phyloP scores from a whole-genome alignment of 345 rosid genomes.

The Kernera saxatilis region DNA sequence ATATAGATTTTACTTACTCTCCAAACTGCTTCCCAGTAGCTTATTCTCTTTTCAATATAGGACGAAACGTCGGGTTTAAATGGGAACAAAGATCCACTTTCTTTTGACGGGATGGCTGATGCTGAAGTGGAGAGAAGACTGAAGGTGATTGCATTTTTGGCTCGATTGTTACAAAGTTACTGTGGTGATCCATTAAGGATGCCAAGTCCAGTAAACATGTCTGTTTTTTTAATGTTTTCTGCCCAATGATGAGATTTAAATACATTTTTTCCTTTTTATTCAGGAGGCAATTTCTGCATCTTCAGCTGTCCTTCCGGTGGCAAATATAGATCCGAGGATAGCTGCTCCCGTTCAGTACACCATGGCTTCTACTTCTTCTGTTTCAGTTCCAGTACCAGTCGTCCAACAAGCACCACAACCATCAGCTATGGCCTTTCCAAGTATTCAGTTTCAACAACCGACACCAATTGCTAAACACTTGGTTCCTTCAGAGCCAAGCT shows the following conservation, averaged over 20 bases:
- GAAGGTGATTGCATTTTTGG: constrained; percentile 44
- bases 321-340: constrained; percentile 63
- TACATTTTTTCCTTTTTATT: constrained; percentile 8
- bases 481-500: constrained; percentile 63
- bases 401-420: constrained; percentile 41
- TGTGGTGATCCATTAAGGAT: constrained; percentile 4
- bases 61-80: constrained; percentile 62
- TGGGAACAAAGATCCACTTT: constrained; percentile 67
- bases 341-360: constrained; percentile 49
- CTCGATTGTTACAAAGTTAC: not conserved
- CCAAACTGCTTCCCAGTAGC: constrained; percentile 7
- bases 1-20: not conserved
- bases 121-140: constrained; percentile 80
- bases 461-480: constrained; percentile 50
- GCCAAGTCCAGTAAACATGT: not conserved
- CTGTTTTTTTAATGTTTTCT: not conserved
- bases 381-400: constrained; percentile 39
- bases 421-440: constrained; percentile 43
- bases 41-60: constrained; percentile 39
- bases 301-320: constrained; percentile 44
- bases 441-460: constrained; percentile 49
- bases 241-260: not conserved
- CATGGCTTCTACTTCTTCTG: constrained; percentile 56
- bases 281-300: constrained; percentile 80
- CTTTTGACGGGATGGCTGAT: constrained; percentile 84